A percentile compares a stretch with the other conserved stretches of the same genome.
Conservation (phyloP, 306 rosid genomes). For the Fragaria ananassa region DNA sequence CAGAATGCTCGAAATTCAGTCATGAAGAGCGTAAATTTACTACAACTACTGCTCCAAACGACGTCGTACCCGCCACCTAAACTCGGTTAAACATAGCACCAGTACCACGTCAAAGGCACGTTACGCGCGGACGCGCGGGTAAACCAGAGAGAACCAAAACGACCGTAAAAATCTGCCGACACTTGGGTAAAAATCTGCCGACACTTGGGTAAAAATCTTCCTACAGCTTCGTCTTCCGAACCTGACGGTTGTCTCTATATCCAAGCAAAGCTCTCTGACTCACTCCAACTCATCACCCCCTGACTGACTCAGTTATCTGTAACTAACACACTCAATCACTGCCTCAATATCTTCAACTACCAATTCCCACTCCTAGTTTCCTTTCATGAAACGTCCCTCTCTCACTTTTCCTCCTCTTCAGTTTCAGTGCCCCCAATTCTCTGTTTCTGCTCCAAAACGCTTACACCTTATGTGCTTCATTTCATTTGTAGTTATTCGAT, state of each 20-base stretch:
- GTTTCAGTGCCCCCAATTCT: background rate
- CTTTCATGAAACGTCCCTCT: slow-evolving; percentile 4
- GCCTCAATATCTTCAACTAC: background rate
- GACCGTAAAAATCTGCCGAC: slow-evolving; percentile 23
- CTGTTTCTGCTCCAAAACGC: background rate
- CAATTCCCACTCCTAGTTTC: background rate
- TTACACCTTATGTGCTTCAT: background rate
- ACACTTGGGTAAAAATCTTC: slow-evolving; percentile 13
- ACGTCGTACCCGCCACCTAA: background rate
- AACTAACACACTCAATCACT: slow-evolving; percentile 7
- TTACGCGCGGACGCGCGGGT: slow-evolving; percentile 11
- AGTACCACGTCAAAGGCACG: background rate
- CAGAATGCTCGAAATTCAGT: too few relatives aligned
- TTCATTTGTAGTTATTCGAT: background rate
- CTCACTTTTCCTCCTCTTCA: background rate
- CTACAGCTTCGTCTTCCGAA: slow-evolving; percentile 24
- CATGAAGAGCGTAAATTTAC: too few relatives aligned
- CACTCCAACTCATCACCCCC: slow-evolving; percentile 10
- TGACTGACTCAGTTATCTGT: background rate
- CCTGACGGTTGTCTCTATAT: background rate
- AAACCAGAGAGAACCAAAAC: slow-evolving; percentile 3
- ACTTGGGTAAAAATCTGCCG: slow-evolving; percentile 23
- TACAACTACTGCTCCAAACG: background rate
- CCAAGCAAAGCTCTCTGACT: background rate
- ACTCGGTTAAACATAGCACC: background rate